A percentile compares a stretch with the other conserved stretches of the same genome.
Conservation (phyloP, 169 alveolate species). For the Miamiensis avidus region DNA sequence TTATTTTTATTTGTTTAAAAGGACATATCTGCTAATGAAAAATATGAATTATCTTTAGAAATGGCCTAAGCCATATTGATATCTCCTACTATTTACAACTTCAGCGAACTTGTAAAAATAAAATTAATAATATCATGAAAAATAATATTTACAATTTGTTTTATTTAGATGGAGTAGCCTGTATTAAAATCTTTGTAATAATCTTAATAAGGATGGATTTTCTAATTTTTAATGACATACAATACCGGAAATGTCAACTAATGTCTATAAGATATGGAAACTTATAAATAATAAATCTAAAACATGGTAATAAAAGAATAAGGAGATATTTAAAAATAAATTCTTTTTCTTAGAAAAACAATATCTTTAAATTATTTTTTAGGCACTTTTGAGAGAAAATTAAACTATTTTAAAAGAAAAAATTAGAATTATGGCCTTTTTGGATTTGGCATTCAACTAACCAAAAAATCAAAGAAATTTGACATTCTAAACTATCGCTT, state of each 20-base stretch:
- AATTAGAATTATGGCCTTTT: conserved; percentile 47
- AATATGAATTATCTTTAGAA: conserved; percentile 28
- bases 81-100: conserved; percentile 44
- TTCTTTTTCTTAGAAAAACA: too few species aligned
- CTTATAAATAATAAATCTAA: conserved; percentile 2
- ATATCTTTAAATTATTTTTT: neutral
- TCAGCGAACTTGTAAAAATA: conserved; percentile 35
- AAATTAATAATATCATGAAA: neutral
- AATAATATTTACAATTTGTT: neutral
- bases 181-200: conserved; percentile 32
- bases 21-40: neutral
- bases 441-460: conserved; percentile 41
- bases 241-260: conserved; percentile 35
- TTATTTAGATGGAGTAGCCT: conserved; percentile 25
- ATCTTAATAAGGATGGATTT: conserved; percentile 32
- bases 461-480: conserved; percentile 44
- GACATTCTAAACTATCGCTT: conserved; percentile 21
- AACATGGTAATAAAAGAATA: neutral
- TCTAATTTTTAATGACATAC: conserved; percentile 28
- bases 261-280: neutral
- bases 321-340: neutral
- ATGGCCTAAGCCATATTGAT: conserved; percentile 47
- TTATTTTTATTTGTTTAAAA: neutral
- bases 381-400: conserved; percentile 13
- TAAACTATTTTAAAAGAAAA: conserved; percentile 26